These are phyloP conservation scores for Themeda triandra DNA, from an alignment of 176 grass and related monocot genomes.

Conservation along the genomic window DNA sequence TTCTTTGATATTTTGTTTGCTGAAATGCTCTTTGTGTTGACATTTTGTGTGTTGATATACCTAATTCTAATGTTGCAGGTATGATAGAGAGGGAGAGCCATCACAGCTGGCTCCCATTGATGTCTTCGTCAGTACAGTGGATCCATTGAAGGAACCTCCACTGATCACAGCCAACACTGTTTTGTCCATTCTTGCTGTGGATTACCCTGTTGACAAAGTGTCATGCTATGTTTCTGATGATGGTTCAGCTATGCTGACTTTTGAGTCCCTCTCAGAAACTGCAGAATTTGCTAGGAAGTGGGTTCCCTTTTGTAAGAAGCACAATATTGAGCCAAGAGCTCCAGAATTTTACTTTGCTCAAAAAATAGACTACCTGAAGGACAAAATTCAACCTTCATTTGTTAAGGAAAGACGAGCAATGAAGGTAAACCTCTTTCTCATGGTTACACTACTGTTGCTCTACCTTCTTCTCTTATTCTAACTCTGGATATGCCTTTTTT, in stretches of 20 bases:
- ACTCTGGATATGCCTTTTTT: conserved; percentile 24
- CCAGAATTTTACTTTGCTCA: no score
- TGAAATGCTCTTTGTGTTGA: neutral
- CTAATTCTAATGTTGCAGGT: conserved; percentile 40
- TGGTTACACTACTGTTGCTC: conserved; percentile 15
- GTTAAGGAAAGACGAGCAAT: conserved; percentile 98
- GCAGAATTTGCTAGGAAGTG: no score
- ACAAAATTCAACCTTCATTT: conserved; percentile 81
- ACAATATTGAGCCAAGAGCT: no score
- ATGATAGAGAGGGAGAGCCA: conserved; percentile 87
- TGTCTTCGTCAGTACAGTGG: conserved; percentile 92
- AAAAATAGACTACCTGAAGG: no score
- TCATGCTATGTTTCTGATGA: conserved; percentile 97
- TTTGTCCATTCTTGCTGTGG: conserved; percentile 82
- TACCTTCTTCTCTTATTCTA: conserved; percentile 8
- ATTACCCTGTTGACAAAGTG: conserved; percentile 89
- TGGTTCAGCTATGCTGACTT: no score
- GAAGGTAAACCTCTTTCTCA: conserved; percentile 66
- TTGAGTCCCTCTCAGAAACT: no score
- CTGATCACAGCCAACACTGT: conserved; percentile 88
- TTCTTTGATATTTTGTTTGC: neutral
- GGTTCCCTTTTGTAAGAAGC: no score
- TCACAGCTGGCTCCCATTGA: conserved; percentile 82
- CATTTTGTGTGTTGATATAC: conserved; percentile 17
- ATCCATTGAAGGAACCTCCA: conserved; percentile 89